Base-by-base conservation (phyloP, 805 yeast genomes). In the Sugiyamaella lignohabitans region DNA sequence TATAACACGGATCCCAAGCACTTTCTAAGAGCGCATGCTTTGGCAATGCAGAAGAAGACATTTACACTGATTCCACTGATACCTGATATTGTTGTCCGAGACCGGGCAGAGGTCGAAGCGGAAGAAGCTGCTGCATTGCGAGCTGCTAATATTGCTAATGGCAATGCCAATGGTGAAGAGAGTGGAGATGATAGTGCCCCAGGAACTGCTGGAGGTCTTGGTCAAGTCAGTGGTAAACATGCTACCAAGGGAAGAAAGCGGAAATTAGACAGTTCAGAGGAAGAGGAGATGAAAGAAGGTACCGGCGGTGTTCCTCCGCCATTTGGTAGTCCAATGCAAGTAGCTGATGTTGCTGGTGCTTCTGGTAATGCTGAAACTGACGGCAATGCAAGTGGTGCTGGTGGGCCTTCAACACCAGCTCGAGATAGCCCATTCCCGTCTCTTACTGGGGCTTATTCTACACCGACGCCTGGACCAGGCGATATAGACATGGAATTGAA, bases 1-100 rank as follows among this genome's bases (percentile, higher is more conserved):
- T 93, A 87, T 63, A 93, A 93, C 63, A 83, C 96, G 0, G 98
- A 93, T 59, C 98, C 98, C 2, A 82, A 81, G 49, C 98, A 93
- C 64, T 91, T 85, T 55, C 63, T 93, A 39, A 72, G 99, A 42
- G 85, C 80, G 0, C 97, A 93, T 67, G 98, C 98, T 0, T 66
- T 85, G 41, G 96, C 97, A 1, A 94, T 93, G 98, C 95, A 88
- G 57, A 87, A 87, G 65, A 87, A 85, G 60, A 80, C 98, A 0
- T 62, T 79, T 44, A 73, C 80, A 40, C 70, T 93, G 44, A 74
- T 79, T 4, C 95, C 96, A 0, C 68, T 87, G 51, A 91, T 93
- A 35, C 99, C 99, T 0, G 94, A 93, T 58, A 86, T 93, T 45
- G 74, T 78, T 0, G 75, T 93, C 3, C 73, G 88, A 54, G 87